phyloP scores from a whole-genome alignment of 2,329 filamentous ascomycete genomes.

The Mollisia scopiformis region DNA sequence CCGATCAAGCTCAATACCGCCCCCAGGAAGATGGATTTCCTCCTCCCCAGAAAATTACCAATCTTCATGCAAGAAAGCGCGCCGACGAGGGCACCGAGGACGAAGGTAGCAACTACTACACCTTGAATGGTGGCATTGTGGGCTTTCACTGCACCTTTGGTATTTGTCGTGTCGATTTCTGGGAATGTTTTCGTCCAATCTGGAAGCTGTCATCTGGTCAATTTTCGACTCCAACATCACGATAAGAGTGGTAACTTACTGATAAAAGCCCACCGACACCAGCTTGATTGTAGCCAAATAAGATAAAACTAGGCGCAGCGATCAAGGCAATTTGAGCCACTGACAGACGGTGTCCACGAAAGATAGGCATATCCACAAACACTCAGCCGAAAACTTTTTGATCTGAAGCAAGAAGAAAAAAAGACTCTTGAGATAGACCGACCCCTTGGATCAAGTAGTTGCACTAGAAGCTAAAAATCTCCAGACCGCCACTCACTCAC shows the following conservation, averaged over 20 bases:
- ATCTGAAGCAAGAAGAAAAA: not conserved
- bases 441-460: not conserved
- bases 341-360: slow-evolving; percentile 21
- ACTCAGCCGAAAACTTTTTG: not conserved
- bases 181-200: slow-evolving; percentile 41
- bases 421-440: not conserved
- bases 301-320: slow-evolving; percentile 45
- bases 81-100: slow-evolving; percentile 42
- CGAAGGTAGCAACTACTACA: slow-evolving; percentile 29
- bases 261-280: slow-evolving; percentile 41
- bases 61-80: slow-evolving; percentile 40
- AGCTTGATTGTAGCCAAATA: slow-evolving; percentile 46
- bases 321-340: slow-evolving; percentile 44
- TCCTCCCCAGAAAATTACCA: slow-evolving; percentile 45
- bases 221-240: not conserved
- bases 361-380: not conserved
- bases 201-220: slow-evolving; percentile 4
- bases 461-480: not conserved
- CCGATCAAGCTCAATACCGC: slow-evolving; percentile 45
- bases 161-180: slow-evolving; percentile 43
- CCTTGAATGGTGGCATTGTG: slow-evolving; percentile 42
- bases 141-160: slow-evolving; percentile 35
- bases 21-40: slow-evolving; percentile 44
- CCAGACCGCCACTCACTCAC: not conserved
- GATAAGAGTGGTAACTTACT: slow-evolving; percentile 1